phyloP scores from a whole-genome alignment of 2,329 filamentous ascomycete species.

The Hypoxylon sp. region DNA sequence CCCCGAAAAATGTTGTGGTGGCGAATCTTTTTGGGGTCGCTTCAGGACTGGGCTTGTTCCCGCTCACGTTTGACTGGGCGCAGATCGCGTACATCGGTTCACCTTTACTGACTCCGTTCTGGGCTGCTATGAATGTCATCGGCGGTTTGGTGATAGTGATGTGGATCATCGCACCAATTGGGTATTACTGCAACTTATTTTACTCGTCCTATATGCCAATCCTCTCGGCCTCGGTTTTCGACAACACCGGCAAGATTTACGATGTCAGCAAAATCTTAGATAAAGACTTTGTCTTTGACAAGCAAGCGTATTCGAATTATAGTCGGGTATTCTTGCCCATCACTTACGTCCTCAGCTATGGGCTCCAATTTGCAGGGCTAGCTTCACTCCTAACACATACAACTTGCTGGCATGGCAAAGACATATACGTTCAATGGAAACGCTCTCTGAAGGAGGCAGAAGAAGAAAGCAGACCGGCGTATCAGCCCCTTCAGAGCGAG shows the following conservation, averaged over 20 bases:
- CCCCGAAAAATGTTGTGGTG: slow-evolving; percentile 84
- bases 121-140: slow-evolving; percentile 86
- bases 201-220: slow-evolving; percentile 89
- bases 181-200: slow-evolving; percentile 82
- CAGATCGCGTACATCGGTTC: slow-evolving; percentile 90
- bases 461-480: slow-evolving; percentile 58
- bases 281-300: slow-evolving; percentile 78
- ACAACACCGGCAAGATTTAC: slow-evolving; percentile 82
- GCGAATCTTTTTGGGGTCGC: slow-evolving; percentile 86
- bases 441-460: slow-evolving; percentile 71
- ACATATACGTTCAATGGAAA: slow-evolving; percentile 81
- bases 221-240: slow-evolving; percentile 83
- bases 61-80: slow-evolving; percentile 90
- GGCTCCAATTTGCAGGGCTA: slow-evolving; percentile 83
- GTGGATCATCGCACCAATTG: slow-evolving; percentile 82
- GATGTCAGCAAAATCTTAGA: slow-evolving; percentile 84
- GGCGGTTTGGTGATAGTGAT: slow-evolving; percentile 82
- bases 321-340: slow-evolving; percentile 86
- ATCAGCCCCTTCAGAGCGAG: slow-evolving; percentile 57
- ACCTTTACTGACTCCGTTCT: slow-evolving; percentile 83
- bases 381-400: slow-evolving; percentile 84
- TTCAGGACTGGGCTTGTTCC: slow-evolving; percentile 85
- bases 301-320: slow-evolving; percentile 79
- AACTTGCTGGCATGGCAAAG: slow-evolving; percentile 82
- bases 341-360: slow-evolving; percentile 87